Evolutionary conservation across 352 stramenopile genomes (phyloP).

Genomic region (Globisporangium takayamanum): DNA sequence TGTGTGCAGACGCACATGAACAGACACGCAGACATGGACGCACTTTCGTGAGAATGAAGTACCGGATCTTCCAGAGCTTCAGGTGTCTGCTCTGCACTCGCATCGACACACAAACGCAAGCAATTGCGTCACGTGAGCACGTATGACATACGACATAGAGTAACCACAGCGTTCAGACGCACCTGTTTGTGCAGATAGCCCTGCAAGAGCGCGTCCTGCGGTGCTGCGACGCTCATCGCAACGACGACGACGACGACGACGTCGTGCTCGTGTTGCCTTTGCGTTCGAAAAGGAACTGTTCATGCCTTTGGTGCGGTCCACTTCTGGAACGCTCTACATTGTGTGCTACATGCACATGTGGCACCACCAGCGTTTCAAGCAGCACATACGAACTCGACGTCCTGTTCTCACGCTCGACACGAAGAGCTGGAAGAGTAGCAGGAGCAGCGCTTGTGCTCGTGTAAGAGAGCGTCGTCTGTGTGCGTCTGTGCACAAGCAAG

Average conservation of each 20-base stretch:
- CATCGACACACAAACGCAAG: conserved; percentile 1
- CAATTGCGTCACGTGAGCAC: background rate
- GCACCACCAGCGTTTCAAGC: no score
- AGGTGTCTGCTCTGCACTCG: conserved; percentile 67
- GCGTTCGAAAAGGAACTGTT: background rate
- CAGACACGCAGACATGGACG: background rate
- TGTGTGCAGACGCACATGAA: background rate
- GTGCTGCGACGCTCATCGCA: conserved; percentile 40
- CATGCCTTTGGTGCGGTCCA: no score
- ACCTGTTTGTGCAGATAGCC: conserved; percentile 85
- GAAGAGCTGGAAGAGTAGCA: no score
- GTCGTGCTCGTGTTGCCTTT: background rate
- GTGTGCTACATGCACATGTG: no score
- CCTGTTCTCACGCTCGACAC: no score
- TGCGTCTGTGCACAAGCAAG: no score
- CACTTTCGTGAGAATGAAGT: conserved; percentile 77
- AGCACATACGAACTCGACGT: no score
- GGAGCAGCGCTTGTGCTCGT: no score
- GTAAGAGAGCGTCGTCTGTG: no score
- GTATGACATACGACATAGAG: background rate
- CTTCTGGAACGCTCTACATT: no score
- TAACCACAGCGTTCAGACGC: background rate
- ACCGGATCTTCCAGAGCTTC: conserved; percentile 84
- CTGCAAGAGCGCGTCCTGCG: conserved; percentile 53
- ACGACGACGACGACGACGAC: background rate